Evolutionary conservation across 176 grass and related monocot species (phyloP), one percentile per base, ranked within the genome.

Genomic region (Carex littledalei): DNA sequence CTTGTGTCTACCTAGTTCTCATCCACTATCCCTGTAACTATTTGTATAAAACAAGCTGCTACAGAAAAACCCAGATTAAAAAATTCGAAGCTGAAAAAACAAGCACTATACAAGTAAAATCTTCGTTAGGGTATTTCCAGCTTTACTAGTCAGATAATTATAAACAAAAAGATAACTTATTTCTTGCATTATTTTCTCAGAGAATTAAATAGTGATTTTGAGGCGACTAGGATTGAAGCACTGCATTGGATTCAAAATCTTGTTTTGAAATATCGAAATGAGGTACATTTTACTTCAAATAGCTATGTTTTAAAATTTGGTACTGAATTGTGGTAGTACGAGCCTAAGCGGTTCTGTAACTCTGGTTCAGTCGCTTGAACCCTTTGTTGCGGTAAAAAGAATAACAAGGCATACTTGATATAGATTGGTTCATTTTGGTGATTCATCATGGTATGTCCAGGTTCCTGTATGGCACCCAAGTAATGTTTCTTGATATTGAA

Each of bases 201-300:
- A 87, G 97, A 99, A 91, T 89, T 99, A 88, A 91, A 79, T 84
- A 99, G 88, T 86, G 91, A 90, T 75, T 92, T 85, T 58, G 97
- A 95, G 84, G 93, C 93, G 35, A 99, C 97, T 84, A 90, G 91
- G 79, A 99, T 94, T 68, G 97, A 99, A 88, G 87, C 97, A 85
- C 84, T 99, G 75, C 93, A 86, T 74, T 99, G 96, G 96, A 90
- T 99, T 84, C 87, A 87, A 84, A 89, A 83, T 80, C 89, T 99
- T 58, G 83, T 99, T 69, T 35, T 34, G 78, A 90, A 88, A 75
- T 85, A 94, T 84, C 89, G 87, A 88, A 62, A 71, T 55, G 93
- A 99, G 96, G 96, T 99, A 94, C 78, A 80, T 22, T 39, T 35
- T 37, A 81, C 76, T 80, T 85, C 24, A 45, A 35, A 86, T 55